phyloP scores from a whole-genome alignment of 306 rosid genomes.

The Acacia confusa region DNA sequence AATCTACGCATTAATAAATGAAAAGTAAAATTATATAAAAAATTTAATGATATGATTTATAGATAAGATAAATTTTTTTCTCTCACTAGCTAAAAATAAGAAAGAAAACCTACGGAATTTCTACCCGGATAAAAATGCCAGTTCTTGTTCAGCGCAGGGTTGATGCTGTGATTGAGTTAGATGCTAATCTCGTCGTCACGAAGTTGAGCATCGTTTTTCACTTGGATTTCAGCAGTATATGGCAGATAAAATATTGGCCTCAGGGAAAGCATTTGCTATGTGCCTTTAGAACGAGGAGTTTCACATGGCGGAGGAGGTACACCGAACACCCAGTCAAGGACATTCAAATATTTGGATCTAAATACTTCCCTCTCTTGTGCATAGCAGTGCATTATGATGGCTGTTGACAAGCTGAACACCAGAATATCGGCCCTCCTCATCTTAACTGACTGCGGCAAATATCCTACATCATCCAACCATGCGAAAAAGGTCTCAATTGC shows the following conservation, averaged over 20 bases:
- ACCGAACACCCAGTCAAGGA: constrained; percentile 98
- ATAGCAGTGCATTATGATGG: constrained; percentile 97
- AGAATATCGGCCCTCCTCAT: constrained; percentile 81
- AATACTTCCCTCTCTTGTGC: constrained; percentile 94
- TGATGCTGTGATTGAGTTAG: neutral
- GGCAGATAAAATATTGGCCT: constrained; percentile 16
- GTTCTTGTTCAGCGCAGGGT: neutral
- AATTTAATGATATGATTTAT: too few relatives aligned
- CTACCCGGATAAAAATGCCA: neutral
- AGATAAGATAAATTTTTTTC: too few relatives aligned
- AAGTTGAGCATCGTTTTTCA: constrained; percentile 1
- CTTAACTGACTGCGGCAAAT: constrained; percentile 62
- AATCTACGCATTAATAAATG: too few relatives aligned
- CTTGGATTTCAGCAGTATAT: neutral
- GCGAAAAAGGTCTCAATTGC: constrained; percentile 96
- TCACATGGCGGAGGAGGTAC: constrained; percentile 85
- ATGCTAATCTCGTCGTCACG: neutral
- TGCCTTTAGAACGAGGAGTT: constrained; percentile 68
- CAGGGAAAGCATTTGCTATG: constrained; percentile 1
- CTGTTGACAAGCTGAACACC: constrained; percentile 86
- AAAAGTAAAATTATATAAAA: too few relatives aligned
- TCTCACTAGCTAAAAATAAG: neutral
- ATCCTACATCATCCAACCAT: constrained; percentile 72
- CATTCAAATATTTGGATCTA: constrained; percentile 86
- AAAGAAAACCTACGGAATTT: neutral